Base-by-base conservation (phyloP, 2,329 filamentous ascomycete genomes). In the Thielaviopsis ethacetica region DNA sequence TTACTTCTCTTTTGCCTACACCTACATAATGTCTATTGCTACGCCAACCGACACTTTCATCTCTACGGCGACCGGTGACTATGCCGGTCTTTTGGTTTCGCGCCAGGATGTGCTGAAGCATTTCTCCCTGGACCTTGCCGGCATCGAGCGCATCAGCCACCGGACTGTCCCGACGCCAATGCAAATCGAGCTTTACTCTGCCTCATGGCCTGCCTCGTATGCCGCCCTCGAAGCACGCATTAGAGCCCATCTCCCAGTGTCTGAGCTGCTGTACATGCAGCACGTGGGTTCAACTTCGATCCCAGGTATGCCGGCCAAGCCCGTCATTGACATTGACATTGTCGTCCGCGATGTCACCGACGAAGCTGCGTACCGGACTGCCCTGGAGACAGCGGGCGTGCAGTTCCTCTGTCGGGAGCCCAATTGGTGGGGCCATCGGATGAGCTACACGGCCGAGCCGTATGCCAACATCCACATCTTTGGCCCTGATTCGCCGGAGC, bases 211-310 rank as follows among this genome's bases (percentile, higher is more conserved):
- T 0, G 30, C 62, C 3, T 59, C 62, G 1, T 75, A 71, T 54
- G 58, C 64, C 27, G 56, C 57, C 1, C 62, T 70, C 61, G 69
- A 68, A 58, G 58, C 65, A 3, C 67, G 67, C 54, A 73, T 76
- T 54, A 50, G 63, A 17, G 61, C 63, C 1, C 13, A 15, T 12
- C 5, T 53, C 7, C 72, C 71, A 0, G 66, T 75, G 3, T 70
- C 68, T n/a, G 51, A 64, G 41, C 62, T 69, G n/a, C 30, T 75
- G 5, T 64, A 66, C 22, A 66, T 80, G 56, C 63, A 67, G 19
- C 77, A 80, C 63, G 68, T 73, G 34, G 77, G 77, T 26, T 78
- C 75, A 13, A 80, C 78, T 27, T 75, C 73, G 56, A 68, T 80
- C 6, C 74, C 75, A 0, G 68, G 66, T 7, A 70, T 80, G 3